Evolutionary conservation across 163 green algal species (phyloP).

Genomic region (Scenedesmus sp.): DNA sequence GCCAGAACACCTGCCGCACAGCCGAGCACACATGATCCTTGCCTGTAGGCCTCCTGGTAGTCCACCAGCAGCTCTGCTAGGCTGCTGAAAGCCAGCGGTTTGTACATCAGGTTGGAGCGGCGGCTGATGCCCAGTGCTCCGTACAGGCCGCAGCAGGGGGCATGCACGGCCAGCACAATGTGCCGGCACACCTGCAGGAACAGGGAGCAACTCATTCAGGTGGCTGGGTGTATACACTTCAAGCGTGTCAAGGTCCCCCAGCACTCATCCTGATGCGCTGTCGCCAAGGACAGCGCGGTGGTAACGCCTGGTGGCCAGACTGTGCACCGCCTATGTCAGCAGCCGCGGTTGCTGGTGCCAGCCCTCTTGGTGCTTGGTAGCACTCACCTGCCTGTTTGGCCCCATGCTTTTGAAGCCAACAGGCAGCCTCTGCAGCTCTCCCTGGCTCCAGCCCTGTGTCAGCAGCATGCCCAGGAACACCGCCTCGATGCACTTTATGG

Average conservation of each 20-base stretch:
- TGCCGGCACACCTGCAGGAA: slow-evolving; percentile 61
- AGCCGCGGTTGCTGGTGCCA: too few species aligned
- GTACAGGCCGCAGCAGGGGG: slow-evolving; percentile 48
- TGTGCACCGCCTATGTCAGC: too few species aligned
- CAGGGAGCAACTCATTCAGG: neutral
- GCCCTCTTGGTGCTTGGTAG: neutral
- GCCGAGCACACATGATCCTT: neutral
- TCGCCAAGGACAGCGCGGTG: too few species aligned
- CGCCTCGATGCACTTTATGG: slow-evolving; percentile 78
- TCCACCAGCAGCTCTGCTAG: slow-evolving; percentile 59
- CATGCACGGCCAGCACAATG: slow-evolving; percentile 68
- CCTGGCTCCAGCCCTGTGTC: slow-evolving; percentile 49
- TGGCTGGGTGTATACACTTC: too few species aligned
- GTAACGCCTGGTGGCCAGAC: too few species aligned
- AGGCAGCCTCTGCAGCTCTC: slow-evolving; percentile 49
- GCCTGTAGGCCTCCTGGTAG: slow-evolving; percentile 60
- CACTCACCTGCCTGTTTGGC: slow-evolving; percentile 48
- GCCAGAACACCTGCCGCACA: too few species aligned
- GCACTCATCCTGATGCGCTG: too few species aligned
- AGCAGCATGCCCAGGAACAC: slow-evolving; percentile 70
- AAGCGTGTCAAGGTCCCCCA: neutral
- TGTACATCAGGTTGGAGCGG: slow-evolving; percentile 65
- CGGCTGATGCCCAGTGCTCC: slow-evolving; percentile 69
- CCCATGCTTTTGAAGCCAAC: slow-evolving; percentile 67
- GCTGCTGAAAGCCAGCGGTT: slow-evolving; percentile 55